A percentile compares a stretch with the other conserved stretches of the same genome.
Conservation (phyloP, 2,329 filamentous ascomycete species). For the Plectosphaerella cucumerina region DNA sequence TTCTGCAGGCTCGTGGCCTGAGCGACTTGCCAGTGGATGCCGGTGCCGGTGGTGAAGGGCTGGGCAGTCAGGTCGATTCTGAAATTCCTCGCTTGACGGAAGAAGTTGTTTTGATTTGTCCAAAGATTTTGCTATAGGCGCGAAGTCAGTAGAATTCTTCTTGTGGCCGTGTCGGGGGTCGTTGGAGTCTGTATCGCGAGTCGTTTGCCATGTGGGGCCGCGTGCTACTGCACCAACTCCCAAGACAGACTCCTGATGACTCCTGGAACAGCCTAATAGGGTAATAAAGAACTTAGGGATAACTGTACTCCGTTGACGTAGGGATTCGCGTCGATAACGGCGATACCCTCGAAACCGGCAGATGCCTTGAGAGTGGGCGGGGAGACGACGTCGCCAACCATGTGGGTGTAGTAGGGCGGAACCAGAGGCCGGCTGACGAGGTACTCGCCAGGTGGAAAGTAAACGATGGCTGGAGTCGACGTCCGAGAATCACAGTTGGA, state of each 20-base stretch:
- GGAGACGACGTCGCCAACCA: constrained; percentile 74
- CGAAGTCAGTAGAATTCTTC: too few relatives aligned
- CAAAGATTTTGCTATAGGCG: constrained; percentile 78
- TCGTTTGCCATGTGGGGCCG: too few relatives aligned
- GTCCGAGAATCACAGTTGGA: constrained; percentile 79
- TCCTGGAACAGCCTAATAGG: too few relatives aligned
- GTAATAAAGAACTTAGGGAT: too few relatives aligned
- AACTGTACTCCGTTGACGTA: too few relatives aligned
- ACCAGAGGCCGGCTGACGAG: constrained; percentile 73
- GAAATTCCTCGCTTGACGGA: constrained; percentile 78
- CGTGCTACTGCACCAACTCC: too few relatives aligned
- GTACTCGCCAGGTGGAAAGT: constrained; percentile 89
- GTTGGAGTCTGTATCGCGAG: too few relatives aligned
- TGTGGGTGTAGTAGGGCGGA: constrained; percentile 89
- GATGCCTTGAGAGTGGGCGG: constrained; percentile 73
- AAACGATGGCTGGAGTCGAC: constrained; percentile 78
- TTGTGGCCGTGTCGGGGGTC: too few relatives aligned
- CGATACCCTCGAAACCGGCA: constrained; percentile 74
- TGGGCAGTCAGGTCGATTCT: constrained; percentile 69
- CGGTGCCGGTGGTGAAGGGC: constrained; percentile 57
- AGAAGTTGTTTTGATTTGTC: constrained; percentile 77
- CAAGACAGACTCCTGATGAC: too few relatives aligned
- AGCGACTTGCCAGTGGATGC: constrained; percentile 59
- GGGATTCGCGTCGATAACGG: constrained; percentile 82
- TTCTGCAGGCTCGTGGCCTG: constrained; percentile 79